Conservation (phyloP, 2,329 filamentous ascomycete genomes). For the Fonsecaea pedrosoi region DNA sequence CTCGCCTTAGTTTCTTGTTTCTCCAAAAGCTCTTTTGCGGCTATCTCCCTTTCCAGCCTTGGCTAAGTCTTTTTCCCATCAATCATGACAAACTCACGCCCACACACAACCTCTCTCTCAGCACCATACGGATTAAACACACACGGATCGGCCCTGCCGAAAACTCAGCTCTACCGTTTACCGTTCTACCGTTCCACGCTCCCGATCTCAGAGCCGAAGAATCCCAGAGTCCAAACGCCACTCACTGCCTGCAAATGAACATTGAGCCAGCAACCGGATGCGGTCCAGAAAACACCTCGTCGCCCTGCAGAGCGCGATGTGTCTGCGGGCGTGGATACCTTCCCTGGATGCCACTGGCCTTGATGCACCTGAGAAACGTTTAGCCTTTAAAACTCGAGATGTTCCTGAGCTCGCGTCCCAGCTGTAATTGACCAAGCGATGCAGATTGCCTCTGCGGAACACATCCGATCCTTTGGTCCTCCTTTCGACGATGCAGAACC, state of each 20-base stretch:
- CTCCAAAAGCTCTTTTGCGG: background rate
- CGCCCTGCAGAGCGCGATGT: background rate
- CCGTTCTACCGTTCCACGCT: background rate
- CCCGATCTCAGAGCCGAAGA: no score
- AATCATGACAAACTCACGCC: background rate
- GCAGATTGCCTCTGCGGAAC: background rate
- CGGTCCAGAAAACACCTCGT: background rate
- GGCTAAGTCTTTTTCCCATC: background rate
- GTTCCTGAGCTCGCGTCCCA: conserved; percentile 10
- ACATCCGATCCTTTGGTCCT: background rate
- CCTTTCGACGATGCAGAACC: background rate
- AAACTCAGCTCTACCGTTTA: background rate
- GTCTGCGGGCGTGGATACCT: background rate
- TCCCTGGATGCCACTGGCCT: background rate
- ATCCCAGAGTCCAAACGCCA: no score
- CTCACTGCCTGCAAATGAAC: background rate
- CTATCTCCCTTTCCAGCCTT: background rate
- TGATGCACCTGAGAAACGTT: background rate
- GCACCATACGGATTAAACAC: no score
- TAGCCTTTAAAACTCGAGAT: background rate
- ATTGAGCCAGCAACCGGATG: conserved; percentile 3
- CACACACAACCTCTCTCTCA: background rate
- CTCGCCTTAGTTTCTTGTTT: background rate
- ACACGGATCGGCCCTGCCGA: conserved; percentile 3
- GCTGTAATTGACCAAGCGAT: conserved; percentile 2